These are phyloP conservation scores for Beauveria australis DNA, from an alignment of 2,329 filamentous ascomycete genomes.

Conservation along the genomic window DNA sequence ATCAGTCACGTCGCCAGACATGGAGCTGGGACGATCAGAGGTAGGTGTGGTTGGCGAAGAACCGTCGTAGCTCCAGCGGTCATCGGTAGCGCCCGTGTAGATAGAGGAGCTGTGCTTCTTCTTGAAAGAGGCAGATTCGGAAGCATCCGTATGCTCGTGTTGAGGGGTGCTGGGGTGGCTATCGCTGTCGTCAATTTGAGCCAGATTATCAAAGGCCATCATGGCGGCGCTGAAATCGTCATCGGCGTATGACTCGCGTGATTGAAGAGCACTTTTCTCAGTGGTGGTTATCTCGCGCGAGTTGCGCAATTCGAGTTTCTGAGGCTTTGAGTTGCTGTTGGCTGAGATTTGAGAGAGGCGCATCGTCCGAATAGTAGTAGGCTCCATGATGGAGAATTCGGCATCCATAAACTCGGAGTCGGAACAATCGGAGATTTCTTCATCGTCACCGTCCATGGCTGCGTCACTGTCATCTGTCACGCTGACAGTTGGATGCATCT, in stretches of 20 bases:
- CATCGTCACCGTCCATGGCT: constrained; percentile 4
- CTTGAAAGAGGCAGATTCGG: constrained; percentile 19
- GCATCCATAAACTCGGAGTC: constrained; percentile 7
- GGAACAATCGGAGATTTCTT: constrained; percentile 3
- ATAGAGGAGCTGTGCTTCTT: constrained; percentile 31
- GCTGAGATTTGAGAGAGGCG: constrained; percentile 5
- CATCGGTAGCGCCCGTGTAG: constrained; percentile 29
- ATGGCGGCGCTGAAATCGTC: neutral
- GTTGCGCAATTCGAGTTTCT: constrained; percentile 13
- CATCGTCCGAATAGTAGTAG: constrained; percentile 1
- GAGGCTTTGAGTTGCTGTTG: neutral
- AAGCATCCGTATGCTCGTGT: constrained; percentile 20
- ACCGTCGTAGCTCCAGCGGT: constrained; percentile 29
- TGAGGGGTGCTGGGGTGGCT: constrained; percentile 12
- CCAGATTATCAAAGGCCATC: constrained; percentile 1
- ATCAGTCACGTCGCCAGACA: constrained; percentile 22
- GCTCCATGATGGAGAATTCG: constrained; percentile 8
- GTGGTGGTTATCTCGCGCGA: neutral
- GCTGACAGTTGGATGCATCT: neutral
- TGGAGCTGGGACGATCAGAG: constrained; percentile 27
- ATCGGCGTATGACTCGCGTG: neutral
- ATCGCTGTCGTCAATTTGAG: constrained; percentile 11
- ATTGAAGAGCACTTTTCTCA: neutral
- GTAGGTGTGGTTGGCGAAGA: constrained; percentile 31
- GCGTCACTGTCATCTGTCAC: neutral